These are phyloP conservation scores for Triticum timopheevii DNA, from an alignment of 176 grass and related monocot genomes.

Conservation along the genomic window DNA sequence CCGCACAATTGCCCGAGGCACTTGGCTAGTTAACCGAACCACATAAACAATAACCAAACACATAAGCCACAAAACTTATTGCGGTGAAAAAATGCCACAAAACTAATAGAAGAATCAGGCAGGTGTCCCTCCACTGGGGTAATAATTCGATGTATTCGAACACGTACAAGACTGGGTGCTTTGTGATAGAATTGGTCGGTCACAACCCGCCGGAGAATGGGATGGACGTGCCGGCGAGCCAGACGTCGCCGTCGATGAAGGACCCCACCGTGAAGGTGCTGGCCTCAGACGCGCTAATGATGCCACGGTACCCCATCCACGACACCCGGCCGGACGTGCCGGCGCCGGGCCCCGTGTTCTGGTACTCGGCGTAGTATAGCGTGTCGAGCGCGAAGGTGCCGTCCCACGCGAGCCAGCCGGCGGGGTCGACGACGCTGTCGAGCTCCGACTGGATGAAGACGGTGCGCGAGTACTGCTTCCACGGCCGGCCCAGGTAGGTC, in stretches of 20 bases:
- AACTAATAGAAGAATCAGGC: too few relatives aligned
- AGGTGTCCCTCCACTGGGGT: too few relatives aligned
- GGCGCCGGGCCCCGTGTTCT: conserved; percentile 55
- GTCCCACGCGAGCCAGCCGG: conserved; percentile 63
- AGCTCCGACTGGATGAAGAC: conserved; percentile 66
- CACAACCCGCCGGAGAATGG: conserved; percentile 58
- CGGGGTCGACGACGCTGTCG: conserved; percentile 44
- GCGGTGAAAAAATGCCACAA: too few relatives aligned
- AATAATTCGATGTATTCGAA: too few relatives aligned
- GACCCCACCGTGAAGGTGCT: conserved; percentile 50
- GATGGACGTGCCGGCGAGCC: conserved; percentile 54
- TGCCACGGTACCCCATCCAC: conserved; percentile 65
- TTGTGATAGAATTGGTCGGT: neutral
- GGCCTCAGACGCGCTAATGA: conserved; percentile 49
- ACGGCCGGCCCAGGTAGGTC: conserved; percentile 66
- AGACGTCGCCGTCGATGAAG: conserved; percentile 78
- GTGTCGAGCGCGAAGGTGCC: conserved; percentile 67
- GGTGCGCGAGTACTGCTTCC: conserved; percentile 75
- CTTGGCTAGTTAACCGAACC: too few relatives aligned
- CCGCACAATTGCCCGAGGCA: too few relatives aligned
- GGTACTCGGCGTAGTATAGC: conserved; percentile 79
- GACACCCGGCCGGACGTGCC: conserved; percentile 31
- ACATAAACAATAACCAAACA: too few relatives aligned
- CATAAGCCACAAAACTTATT: too few relatives aligned
- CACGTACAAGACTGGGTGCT: too few relatives aligned